These are phyloP conservation scores for Arthrobotrys sphaeroides DNA, from an alignment of 2,329 filamentous ascomycete species.

Conservation along the genomic window DNA sequence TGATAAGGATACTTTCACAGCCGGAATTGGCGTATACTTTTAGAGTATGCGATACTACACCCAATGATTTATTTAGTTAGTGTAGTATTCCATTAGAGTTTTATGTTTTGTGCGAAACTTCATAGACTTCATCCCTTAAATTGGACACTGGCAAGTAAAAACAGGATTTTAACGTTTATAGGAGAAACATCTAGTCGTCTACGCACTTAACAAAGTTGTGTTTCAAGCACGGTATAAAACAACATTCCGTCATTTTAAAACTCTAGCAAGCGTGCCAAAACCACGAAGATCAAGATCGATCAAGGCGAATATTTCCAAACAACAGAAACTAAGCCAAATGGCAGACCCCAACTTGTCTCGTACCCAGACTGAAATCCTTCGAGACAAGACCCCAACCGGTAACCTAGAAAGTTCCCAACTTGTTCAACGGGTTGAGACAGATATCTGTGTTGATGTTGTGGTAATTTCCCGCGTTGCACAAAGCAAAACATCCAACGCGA, in stretches of 20 bases:
- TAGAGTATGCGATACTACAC: too few species aligned
- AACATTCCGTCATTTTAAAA: neutral
- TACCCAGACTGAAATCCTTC: too few species aligned
- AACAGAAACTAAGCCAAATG: too few species aligned
- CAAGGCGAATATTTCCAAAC: too few species aligned
- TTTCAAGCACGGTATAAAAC: neutral
- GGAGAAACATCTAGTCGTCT: neutral
- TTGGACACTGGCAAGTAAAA: neutral
- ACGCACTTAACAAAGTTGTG: neutral
- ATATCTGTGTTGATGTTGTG: neutral
- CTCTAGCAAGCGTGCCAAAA: neutral
- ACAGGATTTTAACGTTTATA: conserved; percentile 18
- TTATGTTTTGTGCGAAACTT: neutral
- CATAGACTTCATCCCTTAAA: neutral
- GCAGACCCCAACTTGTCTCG: too few species aligned
- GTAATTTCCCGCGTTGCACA: neutral
- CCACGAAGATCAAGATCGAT: neutral
- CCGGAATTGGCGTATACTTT: conserved; percentile 35
- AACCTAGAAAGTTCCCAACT: too few species aligned
- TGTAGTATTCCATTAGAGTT: neutral
- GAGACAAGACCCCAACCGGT: too few species aligned
- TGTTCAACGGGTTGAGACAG: too few species aligned
- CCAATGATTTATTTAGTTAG: neutral
- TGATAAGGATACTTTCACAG: neutral
- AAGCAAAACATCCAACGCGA: conserved; percentile 18